Evolutionary conservation across 345 rosid species (phyloP).

Genomic region (Bruguiera parviflora): DNA sequence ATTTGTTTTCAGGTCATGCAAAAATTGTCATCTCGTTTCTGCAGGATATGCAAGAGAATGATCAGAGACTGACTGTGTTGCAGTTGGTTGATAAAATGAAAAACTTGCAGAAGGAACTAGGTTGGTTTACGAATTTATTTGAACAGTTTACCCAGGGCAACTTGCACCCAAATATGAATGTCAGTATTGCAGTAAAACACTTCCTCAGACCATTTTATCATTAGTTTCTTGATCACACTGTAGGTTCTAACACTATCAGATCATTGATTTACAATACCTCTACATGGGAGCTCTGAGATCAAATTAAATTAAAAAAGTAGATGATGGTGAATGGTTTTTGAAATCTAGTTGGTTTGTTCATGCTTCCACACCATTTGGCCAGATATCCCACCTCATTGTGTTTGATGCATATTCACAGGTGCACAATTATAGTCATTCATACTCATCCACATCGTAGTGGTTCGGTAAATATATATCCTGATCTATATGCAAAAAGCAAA

Average conservation of each 20-base stretch:
- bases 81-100: conserved; percentile 88
- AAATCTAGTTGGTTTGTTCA: no score
- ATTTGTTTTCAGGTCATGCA: conserved; percentile 51
- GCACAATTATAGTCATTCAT: no score
- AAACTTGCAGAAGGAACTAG: conserved; percentile 66
- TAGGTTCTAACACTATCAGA: background rate
- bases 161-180: no score
- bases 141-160: background rate
- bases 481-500: no score
- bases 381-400: no score
- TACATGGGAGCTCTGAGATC: background rate
- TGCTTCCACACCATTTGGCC: no score
- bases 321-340: no score
- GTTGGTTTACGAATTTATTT: conserved; percentile 34
- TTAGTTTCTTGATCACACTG: background rate
- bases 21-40: conserved; percentile 65
- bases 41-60: conserved; percentile 60
- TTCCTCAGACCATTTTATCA: background rate
- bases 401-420: no score
- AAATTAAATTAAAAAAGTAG: background rate
- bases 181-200: background rate
- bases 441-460: no score
- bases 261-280: background rate
- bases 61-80: conserved; percentile 79
- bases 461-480: no score